Conservation (phyloP, 108 stramenopile species). For the Stephanodiscus minutulus region DNA sequence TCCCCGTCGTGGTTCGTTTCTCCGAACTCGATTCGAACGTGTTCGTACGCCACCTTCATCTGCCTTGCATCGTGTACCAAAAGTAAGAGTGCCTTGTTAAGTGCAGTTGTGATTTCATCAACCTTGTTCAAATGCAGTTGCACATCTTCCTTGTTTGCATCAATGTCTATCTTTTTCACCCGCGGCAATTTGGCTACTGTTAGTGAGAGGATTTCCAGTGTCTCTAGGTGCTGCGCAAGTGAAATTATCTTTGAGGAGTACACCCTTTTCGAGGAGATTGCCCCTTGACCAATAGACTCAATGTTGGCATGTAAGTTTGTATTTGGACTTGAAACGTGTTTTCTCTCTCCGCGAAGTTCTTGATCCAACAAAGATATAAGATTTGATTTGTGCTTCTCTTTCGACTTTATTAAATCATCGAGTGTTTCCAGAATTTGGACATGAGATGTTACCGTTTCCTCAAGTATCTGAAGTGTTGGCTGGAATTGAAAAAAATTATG, state of each 20-base stretch:
- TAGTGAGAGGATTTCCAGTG: conserved; percentile 20
- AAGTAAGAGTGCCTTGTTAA: conserved; percentile 9
- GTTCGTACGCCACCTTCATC: not conserved
- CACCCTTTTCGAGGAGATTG: not conserved
- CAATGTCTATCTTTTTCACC: not conserved
- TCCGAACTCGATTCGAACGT: not conserved
- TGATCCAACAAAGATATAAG: conserved; percentile 9
- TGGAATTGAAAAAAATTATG: conserved; percentile 11
- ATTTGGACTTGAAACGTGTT: not conserved
- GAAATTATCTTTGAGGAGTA: conserved; percentile 7
- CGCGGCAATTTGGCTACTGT: conserved; percentile 12
- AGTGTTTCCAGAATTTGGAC: conserved; percentile 15
- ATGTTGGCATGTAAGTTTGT: not conserved
- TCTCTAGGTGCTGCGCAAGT: conserved; percentile 18
- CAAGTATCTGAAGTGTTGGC: conserved; percentile 23
- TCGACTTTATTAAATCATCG: not conserved
- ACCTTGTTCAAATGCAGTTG: conserved; percentile 9
- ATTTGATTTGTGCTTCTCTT: conserved; percentile 11
- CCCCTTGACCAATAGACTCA: conserved; percentile 1
- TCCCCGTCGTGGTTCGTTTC: no score
- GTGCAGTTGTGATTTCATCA: conserved; percentile 16
- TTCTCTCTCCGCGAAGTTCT: not conserved
- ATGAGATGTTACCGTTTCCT: conserved; percentile 18
- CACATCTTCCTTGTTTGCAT: not conserved
- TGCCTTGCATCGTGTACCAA: conserved; percentile 7